Evolutionary conservation across 1,139 yeast species (phyloP), one percentile per base, ranked within the genome.

Genomic region (Casaregolazyma suthepensis): DNA sequence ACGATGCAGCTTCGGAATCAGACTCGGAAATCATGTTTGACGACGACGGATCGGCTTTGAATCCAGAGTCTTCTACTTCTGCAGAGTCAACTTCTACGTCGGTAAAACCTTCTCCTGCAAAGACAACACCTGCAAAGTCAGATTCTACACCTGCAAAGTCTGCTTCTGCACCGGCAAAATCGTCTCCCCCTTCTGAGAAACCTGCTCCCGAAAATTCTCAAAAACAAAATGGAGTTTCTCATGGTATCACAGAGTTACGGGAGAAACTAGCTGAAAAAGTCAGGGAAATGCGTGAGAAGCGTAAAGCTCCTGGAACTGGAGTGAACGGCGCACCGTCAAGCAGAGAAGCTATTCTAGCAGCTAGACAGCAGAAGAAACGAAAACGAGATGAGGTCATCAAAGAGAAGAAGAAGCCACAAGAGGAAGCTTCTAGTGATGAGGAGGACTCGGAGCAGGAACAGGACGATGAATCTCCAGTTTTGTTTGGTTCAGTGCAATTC

Each of bases 221-320:
- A 10, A 45, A 46, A 45, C 54, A 46, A 29, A 38, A 44, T 6
- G 53, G 40, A 17, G 57, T 55, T 22, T 44, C 62, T 3, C 60
- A 59, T 20, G 66, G 83, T 52, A 73, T 88, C 54, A 78, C 78
- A 6, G 85, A 80, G 59, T 76, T 93, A 57, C 79, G 89, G 62
- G 83, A 81, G 29, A 83, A 85, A 67, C 77, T 93, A 52, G 84
- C 93, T 37, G 79, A 79, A 19, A 87, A 83, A 68, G 91, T 93
- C 59, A 80, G 75, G 56, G 75, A 71, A 29, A 68, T 93, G 71
- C 82, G 83, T 61, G 93, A 85, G 56, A 87, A 81, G 69, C 82
- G 99, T 65, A 91, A 86, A 65, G 99, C 98, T 0, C 94, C 94
- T 0, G 98, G 98, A 1, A 74, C 93, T 0, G 85, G 81, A 46